Conservation (phyloP, 2,329 filamentous ascomycete species). For the Biscogniauxia sp. region DNA sequence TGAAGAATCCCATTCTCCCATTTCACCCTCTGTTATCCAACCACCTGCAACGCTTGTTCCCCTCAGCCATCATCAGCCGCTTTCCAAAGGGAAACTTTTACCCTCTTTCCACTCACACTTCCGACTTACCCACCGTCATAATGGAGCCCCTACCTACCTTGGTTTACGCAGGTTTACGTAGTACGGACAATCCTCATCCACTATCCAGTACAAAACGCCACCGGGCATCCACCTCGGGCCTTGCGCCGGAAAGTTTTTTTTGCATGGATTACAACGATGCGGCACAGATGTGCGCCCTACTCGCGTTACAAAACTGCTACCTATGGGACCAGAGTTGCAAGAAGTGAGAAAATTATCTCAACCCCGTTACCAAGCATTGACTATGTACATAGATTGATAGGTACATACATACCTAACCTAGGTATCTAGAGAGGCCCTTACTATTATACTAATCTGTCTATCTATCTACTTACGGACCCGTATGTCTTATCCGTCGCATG, state of each 20-base stretch:
- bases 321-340: not conserved
- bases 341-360: not conserved
- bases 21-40: not conserved
- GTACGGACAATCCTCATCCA: not conserved
- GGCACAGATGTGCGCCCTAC: too few species aligned
- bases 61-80: not conserved
- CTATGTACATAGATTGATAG: not conserved
- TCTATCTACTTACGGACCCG: too few species aligned
- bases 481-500: not conserved
- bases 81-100: not conserved
- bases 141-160: not conserved
- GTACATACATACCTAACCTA: not conserved
- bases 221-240: not conserved
- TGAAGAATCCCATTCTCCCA: not conserved
- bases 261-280: not conserved
- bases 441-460: not conserved
- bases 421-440: too few species aligned
- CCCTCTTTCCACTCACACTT: not conserved
- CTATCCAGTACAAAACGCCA: not conserved
- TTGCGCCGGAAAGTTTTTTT: not conserved
- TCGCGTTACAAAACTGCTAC: not conserved
- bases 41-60: not conserved
- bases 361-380: not conserved
- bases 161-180: not conserved
- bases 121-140: not conserved